These are phyloP conservation scores for Ascoidea tarda DNA, from an alignment of 805 yeast species.

Conservation along the genomic window DNA sequence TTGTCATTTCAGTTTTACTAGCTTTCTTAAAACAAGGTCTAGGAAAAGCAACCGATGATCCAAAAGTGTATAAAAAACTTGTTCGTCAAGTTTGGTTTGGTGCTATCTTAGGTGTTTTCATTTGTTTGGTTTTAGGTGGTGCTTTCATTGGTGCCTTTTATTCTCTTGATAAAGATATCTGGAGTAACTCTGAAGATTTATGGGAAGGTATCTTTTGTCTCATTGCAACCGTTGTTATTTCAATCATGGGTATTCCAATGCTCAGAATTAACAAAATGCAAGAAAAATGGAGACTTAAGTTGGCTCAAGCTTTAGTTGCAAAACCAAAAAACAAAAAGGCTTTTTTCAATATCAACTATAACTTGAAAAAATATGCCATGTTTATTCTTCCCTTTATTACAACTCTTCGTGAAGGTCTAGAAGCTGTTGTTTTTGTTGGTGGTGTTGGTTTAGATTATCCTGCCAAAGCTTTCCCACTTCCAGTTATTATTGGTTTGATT, in stretches of 20 bases:
- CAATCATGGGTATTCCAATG: slow-evolving; percentile 95
- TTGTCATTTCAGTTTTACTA: slow-evolving; percentile 79
- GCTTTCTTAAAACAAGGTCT: slow-evolving; percentile 88
- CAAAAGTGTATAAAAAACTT: slow-evolving; percentile 41
- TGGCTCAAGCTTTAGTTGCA: slow-evolving; percentile 70
- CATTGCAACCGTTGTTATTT: slow-evolving; percentile 79
- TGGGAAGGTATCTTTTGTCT: slow-evolving; percentile 96
- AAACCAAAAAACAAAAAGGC: slow-evolving; percentile 34
- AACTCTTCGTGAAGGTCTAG: slow-evolving; percentile 90
- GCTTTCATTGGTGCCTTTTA: slow-evolving; percentile 93
- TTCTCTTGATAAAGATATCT: slow-evolving; percentile 64
- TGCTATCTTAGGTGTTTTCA: slow-evolving; percentile 50
- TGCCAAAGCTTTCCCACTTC: slow-evolving; percentile 76
- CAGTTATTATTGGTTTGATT: slow-evolving; percentile 77
- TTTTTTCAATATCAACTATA: slow-evolving; percentile 37
- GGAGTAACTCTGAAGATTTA: slow-evolving; percentile 77
- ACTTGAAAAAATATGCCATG: slow-evolving; percentile 70
- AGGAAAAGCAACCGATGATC: slow-evolving; percentile 31
- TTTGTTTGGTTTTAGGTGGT: slow-evolving; percentile 79
- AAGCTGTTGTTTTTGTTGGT: slow-evolving; percentile 91
- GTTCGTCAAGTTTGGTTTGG: slow-evolving; percentile 84
- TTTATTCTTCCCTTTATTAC: slow-evolving; percentile 84
- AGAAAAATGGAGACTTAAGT: slow-evolving; percentile 92
- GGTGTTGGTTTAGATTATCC: slow-evolving; percentile 65
- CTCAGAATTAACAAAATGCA: slow-evolving; percentile 91